Conservation (phyloP, 768 basidiomycete species). For the Nidularia sp. region DNA sequence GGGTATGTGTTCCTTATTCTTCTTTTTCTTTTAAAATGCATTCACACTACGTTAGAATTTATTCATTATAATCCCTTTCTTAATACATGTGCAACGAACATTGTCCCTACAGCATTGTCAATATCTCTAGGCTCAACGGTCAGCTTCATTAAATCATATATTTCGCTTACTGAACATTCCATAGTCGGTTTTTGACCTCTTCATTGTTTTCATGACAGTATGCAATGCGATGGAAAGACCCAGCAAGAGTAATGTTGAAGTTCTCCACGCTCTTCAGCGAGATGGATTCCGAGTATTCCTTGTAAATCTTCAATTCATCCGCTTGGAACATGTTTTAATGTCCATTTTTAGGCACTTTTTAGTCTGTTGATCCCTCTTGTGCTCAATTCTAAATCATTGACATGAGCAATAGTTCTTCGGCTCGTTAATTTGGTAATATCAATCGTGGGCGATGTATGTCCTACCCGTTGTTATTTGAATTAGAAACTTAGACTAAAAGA, state of each 20-base stretch:
- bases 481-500: no score
- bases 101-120: not conserved
- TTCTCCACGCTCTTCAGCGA: not conserved
- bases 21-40: not conserved
- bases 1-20: not conserved
- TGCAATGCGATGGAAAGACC: not conserved
- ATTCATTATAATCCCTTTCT: not conserved
- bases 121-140: not conserved
- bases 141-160: not conserved
- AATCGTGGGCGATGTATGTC: not conserved
- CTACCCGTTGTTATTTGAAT: not conserved
- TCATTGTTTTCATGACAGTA: not conserved
- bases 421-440: not conserved
- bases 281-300: not conserved
- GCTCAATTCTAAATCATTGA: not conserved
- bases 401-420: not conserved
- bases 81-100: not conserved
- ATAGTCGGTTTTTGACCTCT: not conserved
- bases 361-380: not conserved
- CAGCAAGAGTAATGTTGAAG: not conserved
- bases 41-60: not conserved
- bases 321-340: not conserved
- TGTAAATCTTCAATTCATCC: not conserved
- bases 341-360: not conserved
- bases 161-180: not conserved